A percentile compares a stretch with the other conserved stretches of the same genome.
These are phyloP conservation scores for Chrysoporthe cubensis DNA, from an alignment of 2,329 filamentous ascomycete genomes.

Conservation along the genomic window DNA sequence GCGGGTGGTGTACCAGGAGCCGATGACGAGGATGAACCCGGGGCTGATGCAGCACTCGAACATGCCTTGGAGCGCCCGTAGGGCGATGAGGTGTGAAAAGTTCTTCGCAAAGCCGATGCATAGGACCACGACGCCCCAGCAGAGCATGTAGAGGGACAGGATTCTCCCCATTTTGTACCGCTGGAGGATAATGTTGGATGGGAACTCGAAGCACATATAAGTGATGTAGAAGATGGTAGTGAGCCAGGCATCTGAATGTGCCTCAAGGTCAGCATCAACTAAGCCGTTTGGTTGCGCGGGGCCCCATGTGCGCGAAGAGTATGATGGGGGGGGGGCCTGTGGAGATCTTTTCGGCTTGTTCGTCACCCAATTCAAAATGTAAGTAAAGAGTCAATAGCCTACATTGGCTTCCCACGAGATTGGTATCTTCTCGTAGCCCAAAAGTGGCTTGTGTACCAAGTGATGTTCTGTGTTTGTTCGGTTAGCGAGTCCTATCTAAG, in stretches of 20 bases:
- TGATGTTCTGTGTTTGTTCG: conserved; percentile 35
- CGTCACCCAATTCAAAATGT: not conserved
- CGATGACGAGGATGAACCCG: conserved; percentile 44
- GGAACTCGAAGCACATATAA: conserved; percentile 40
- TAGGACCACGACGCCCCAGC: conserved; percentile 41
- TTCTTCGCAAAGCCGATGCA: conserved; percentile 43
- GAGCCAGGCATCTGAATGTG: conserved; percentile 29
- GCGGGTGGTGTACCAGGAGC: conserved; percentile 43
- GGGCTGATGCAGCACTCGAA: conserved; percentile 46
- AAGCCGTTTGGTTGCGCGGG: too few species aligned
- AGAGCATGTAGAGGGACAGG: conserved; percentile 36
- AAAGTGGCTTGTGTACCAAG: conserved; percentile 45
- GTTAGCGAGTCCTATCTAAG: too few species aligned
- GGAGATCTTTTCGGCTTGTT: too few species aligned
- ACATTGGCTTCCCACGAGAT: conserved; percentile 35
- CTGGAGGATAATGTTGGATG: conserved; percentile 38
- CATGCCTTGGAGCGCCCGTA: conserved; percentile 43
- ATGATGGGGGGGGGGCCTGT: too few species aligned
- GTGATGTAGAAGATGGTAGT: conserved; percentile 43
- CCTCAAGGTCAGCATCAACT: not conserved
- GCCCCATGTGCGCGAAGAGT: too few species aligned
- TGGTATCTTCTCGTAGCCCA: conserved; percentile 39
- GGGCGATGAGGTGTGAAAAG: conserved; percentile 41
- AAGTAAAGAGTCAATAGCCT: not conserved
- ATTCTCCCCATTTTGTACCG: conserved; percentile 34